Evolutionary conservation across 2,329 filamentous ascomycete genomes (phyloP).

Genomic region (Phaeomoniella chlamydospora): DNA sequence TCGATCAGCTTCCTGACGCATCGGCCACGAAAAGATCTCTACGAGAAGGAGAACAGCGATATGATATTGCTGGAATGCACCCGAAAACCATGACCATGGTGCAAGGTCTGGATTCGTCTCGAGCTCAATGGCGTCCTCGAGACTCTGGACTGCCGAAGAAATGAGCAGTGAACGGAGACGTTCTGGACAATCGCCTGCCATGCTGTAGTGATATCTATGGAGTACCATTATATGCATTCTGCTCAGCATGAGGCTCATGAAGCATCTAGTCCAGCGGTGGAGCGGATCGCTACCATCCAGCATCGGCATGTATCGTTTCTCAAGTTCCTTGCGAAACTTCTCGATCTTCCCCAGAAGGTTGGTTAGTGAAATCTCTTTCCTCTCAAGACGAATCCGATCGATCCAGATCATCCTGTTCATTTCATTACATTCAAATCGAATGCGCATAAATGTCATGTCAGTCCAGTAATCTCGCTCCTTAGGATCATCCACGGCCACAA

Average conservation of each 20-base stretch:
- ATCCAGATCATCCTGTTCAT: slow-evolving; percentile 57
- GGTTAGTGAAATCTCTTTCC: slow-evolving; percentile 45
- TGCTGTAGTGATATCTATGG: slow-evolving; percentile 47
- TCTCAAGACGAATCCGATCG: slow-evolving; percentile 52
- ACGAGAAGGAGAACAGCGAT: slow-evolving; percentile 53
- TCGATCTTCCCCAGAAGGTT: slow-evolving; percentile 54
- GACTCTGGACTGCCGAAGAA: slow-evolving; percentile 38
- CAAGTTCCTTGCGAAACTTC: slow-evolving; percentile 49
- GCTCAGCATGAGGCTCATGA: slow-evolving; percentile 50
- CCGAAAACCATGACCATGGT: slow-evolving; percentile 55
- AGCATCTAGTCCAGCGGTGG: slow-evolving; percentile 47
- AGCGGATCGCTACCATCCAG: slow-evolving; percentile 45
- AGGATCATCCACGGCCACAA: slow-evolving; percentile 23
- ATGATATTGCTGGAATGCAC: slow-evolving; percentile 61
- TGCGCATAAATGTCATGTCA: slow-evolving; percentile 50
- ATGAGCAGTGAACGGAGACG: slow-evolving; percentile 50
- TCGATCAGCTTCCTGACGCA: slow-evolving; percentile 43
- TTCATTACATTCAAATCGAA: slow-evolving; percentile 60
- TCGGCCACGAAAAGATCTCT: slow-evolving; percentile 48
- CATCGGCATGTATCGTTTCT: slow-evolving; percentile 50
- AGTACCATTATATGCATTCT: slow-evolving; percentile 53
- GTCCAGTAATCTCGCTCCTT: slow-evolving; percentile 36
- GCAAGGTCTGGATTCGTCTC: slow-evolving; percentile 37
- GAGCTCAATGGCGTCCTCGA: slow-evolving; percentile 40
- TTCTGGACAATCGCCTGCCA: slow-evolving; percentile 22